Base-by-base conservation (phyloP, 306 rosid genomes). In the Mimosa pudica region DNA sequence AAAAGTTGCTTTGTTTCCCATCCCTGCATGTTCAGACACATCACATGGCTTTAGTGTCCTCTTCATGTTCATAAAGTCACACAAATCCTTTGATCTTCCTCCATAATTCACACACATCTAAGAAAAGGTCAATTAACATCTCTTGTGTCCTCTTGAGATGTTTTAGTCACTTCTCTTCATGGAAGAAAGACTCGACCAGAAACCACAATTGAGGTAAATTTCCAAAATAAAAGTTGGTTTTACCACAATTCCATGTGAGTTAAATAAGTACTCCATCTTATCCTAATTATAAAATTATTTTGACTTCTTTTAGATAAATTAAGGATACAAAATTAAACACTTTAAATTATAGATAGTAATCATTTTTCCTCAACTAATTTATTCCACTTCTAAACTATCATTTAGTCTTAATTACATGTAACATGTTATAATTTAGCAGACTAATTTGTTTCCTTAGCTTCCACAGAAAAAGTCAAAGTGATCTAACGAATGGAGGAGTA, bases 41-140 rank as follows among this genome's bases (percentile, higher is more conserved):
- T 84, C 87, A 82, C 87, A 74, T 82, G 90, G 84, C 88, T 58
- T 84, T 83, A 70, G 82, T 71, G 81, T 70, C 84, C 70, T 76
- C 75, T 60, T 74, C 79, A 76, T 83, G 80, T 80, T 82, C 89
- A 60, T 24, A 79, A 48, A 61, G 83, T 79, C 85, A 78, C 89
- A 17, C 58, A 52, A 78, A 57, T 57, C 66, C 78, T 64, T 70
- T 51, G 12, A 67, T 41, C 51, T 14, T 57, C 62, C 45, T 67
- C 52, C 55, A 67, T 57, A 70, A 32, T 72, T 75, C 54, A 66
- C 51, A 70, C 71, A 72, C 30, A 62, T 77, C 77, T 51, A 70
- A 41, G 57, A 79, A 73, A 46, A 70, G 73, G 74, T 70, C 77
- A 82, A 74, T 8, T 11, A 9, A 18, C 73, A n/a, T 68, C 36